Conservation (phyloP, 2,329 filamentous ascomycete genomes). For the Sphaceloma murrayae region DNA sequence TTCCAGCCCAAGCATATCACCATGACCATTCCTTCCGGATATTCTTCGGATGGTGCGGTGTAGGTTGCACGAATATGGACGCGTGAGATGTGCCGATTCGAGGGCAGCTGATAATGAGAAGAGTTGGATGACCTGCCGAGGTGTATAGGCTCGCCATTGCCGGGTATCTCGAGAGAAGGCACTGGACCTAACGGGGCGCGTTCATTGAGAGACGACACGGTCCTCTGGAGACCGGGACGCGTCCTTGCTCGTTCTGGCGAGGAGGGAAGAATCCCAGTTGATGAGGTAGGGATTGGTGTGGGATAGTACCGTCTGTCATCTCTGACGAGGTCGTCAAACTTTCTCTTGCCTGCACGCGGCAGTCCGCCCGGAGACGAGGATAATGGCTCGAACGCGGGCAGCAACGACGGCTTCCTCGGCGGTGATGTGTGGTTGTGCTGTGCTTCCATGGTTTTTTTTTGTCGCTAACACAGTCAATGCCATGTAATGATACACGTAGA, state of each 20-base stretch:
- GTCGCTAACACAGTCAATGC: background rate
- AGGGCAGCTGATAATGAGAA: constrained; percentile 87
- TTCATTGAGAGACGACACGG: constrained; percentile 59
- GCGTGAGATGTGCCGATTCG: constrained; percentile 85
- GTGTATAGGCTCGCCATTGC: constrained; percentile 68
- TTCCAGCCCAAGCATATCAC: constrained; percentile 95
- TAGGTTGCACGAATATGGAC: constrained; percentile 86
- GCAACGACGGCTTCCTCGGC: constrained; percentile 47
- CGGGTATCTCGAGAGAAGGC: constrained; percentile 69
- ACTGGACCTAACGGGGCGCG: constrained; percentile 75
- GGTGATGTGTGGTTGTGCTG: constrained; percentile 14
- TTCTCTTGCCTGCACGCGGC: constrained; percentile 60
- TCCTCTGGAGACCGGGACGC: constrained; percentile 48
- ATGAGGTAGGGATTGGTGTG: constrained; percentile 87
- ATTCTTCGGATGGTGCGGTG: constrained; percentile 55
- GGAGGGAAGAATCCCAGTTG: constrained; percentile 81
- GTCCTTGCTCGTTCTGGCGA: constrained; percentile 49
- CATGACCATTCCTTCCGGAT: constrained; percentile 70
- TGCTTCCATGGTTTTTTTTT: constrained; percentile 11
- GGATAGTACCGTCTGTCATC: constrained; percentile 60
- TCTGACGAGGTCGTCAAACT: constrained; percentile 42
- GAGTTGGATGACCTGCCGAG: constrained; percentile 94
- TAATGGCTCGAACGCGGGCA: constrained; percentile 69
- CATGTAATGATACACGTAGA: constrained; percentile 8
- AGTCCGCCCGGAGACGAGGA: constrained; percentile 63